Evolutionary conservation across 2,329 filamentous ascomycete genomes (phyloP).

Genomic region (Corynespora cassiicola): DNA sequence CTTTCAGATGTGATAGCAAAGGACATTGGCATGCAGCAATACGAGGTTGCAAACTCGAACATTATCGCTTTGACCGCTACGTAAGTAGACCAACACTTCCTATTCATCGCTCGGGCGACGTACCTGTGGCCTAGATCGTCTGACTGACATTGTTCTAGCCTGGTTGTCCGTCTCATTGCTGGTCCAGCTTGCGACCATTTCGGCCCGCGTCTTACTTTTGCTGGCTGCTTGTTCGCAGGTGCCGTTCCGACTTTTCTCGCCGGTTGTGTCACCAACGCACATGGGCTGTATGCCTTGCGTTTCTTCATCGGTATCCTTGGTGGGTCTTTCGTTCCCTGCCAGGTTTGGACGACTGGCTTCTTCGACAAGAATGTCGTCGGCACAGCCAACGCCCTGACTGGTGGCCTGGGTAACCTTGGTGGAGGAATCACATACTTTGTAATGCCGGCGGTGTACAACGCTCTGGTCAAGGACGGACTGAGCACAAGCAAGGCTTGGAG

Average conservation of each 20-base stretch:
- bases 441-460: constrained; percentile 87
- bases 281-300: constrained; percentile 71
- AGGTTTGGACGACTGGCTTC: constrained; percentile 90
- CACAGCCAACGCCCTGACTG: constrained; percentile 82
- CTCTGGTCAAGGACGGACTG: constrained; percentile 65
- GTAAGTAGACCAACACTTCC: constrained; percentile 8
- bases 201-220: constrained; percentile 80
- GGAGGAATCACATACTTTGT: constrained; percentile 63
- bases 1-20: constrained; percentile 68
- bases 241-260: constrained; percentile 83
- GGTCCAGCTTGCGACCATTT: constrained; percentile 83
- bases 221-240: constrained; percentile 74
- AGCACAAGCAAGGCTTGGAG: constrained; percentile 75
- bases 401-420: constrained; percentile 52
- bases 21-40: constrained; percentile 73
- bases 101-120: neutral
- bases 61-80: constrained; percentile 71
- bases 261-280: constrained; percentile 71
- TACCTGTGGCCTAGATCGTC: neutral
- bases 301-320: constrained; percentile 84
- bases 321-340: constrained; percentile 79
- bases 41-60: constrained; percentile 83
- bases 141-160: constrained; percentile 21
- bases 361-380: constrained; percentile 96
- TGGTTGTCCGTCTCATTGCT: constrained; percentile 76